Percentiles rank a stretch among this genome's conserved stretches.
phyloP scores from a whole-genome alignment of 1,284 basidiomycete genomes.

The Moesziomyces antarcticus region DNA sequence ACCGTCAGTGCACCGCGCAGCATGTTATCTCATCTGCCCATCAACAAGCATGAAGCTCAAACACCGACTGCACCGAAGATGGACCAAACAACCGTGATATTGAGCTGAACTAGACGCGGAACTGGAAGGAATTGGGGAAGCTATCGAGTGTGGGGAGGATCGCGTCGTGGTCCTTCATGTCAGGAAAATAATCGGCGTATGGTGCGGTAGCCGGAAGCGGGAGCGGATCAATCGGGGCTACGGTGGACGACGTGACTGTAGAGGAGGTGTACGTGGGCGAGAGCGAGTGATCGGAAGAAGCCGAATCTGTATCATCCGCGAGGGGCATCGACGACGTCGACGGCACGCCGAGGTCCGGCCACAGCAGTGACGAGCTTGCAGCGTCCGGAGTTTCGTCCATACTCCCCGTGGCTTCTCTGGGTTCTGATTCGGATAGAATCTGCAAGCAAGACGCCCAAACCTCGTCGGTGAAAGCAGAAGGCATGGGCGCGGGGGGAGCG shows the following conservation, averaged over 20 bases:
- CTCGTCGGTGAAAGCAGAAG: slow-evolving; percentile 12
- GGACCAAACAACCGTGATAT: too few relatives aligned
- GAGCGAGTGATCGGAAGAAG: slow-evolving; percentile 25
- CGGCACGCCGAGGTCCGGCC: background rate
- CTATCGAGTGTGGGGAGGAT: background rate
- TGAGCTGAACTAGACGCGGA: background rate
- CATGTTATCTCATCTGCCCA: too few relatives aligned
- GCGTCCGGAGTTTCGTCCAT: background rate
- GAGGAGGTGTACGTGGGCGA: slow-evolving; percentile 20
- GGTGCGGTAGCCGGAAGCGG: background rate
- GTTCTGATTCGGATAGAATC: slow-evolving; percentile 8
- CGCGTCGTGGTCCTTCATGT: background rate
- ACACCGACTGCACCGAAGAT: too few relatives aligned
- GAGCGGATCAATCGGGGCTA: slow-evolving; percentile 13
- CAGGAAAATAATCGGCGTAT: background rate
- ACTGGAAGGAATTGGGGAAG: background rate
- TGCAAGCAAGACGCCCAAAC: slow-evolving; percentile 34
- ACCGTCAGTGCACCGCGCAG: too few relatives aligned
- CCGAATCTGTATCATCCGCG: background rate
- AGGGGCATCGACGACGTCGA: background rate
- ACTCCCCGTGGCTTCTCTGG: too few relatives aligned
- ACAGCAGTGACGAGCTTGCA: background rate
- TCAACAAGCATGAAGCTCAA: too few relatives aligned
- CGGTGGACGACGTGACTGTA: slow-evolving; percentile 9
- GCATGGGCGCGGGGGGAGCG: background rate